phyloP scores from a whole-genome alignment of 805 yeast species.

The Wickerhamiella azymoides region DNA sequence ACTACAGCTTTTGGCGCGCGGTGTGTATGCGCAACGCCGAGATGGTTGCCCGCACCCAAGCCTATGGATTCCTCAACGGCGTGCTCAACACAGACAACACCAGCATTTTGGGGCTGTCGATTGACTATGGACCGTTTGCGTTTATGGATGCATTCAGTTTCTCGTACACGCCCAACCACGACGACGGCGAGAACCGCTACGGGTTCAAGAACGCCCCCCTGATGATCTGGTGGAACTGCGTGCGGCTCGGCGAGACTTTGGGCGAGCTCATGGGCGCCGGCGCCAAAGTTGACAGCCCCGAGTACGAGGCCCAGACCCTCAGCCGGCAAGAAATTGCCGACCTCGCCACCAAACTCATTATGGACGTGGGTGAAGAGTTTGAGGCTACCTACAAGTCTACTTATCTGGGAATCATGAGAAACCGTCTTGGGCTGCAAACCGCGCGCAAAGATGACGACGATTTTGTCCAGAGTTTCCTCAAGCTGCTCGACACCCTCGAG shows the following conservation, averaged over 20 bases:
- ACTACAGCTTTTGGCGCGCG: conserved; percentile 59
- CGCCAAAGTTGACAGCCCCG: conserved; percentile 34
- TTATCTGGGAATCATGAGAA: conserved; percentile 43
- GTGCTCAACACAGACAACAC: conserved; percentile 92
- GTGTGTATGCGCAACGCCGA: conserved; percentile 60
- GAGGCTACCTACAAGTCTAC: conserved; percentile 45
- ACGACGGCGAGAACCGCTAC: conserved; percentile 59
- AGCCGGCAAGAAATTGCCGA: conserved; percentile 40
- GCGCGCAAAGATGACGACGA: conserved; percentile 26
- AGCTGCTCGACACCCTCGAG: conserved; percentile 43
- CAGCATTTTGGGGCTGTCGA: conserved; percentile 70
- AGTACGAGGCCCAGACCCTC: conserved; percentile 31
- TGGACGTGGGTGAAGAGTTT: conserved; percentile 49
- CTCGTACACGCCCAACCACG: conserved; percentile 76
- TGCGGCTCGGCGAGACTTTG: conserved; percentile 69
- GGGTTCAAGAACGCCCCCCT: conserved; percentile 74
- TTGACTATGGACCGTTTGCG: conserved; percentile 93
- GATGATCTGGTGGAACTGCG: conserved; percentile 85
- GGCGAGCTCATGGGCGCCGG: conserved; percentile 74
- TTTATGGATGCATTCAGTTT: conserved; percentile 79
- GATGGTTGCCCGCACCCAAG: conserved; percentile 74
- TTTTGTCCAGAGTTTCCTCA: conserved; percentile 47
- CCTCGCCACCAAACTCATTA: conserved; percentile 51
- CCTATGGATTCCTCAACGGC: conserved; percentile 87
- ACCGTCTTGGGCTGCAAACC: conserved; percentile 52